Percentiles rank a stretch among this genome's conserved stretches.
phyloP scores from a whole-genome alignment of 1,284 basidiomycete species.

The Cryptococcus amylolentus region DNA sequence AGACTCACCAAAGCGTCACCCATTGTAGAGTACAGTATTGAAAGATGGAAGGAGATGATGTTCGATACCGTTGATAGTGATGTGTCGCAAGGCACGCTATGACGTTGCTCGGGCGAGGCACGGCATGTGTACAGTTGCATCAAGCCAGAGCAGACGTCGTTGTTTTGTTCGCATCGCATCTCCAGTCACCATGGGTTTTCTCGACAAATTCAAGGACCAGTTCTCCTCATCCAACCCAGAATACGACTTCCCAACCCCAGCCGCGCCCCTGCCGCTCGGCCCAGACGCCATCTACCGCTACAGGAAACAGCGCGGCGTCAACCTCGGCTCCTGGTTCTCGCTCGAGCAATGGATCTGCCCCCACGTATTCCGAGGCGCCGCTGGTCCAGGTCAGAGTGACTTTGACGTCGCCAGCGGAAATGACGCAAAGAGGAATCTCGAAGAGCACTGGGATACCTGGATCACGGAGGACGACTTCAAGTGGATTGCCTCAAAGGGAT shows the following conservation, averaged over 20 bases:
- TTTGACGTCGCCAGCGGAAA: constrained; percentile 67
- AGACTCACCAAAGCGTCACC: no score
- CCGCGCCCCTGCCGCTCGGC: constrained; percentile 23
- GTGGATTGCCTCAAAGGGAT: constrained; percentile 69
- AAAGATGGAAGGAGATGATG: no score
- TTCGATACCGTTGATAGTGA: no score
- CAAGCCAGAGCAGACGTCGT: no score
- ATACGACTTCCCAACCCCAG: constrained; percentile 9
- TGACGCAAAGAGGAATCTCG: constrained; percentile 60
- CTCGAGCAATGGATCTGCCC: constrained; percentile 68
- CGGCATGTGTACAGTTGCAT: no score
- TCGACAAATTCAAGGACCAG: constrained; percentile 42
- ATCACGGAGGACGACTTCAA: constrained; percentile 65
- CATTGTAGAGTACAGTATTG: no score
- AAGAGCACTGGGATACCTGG: constrained; percentile 79
- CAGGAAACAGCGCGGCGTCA: constrained; percentile 75
- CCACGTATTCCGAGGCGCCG: constrained; percentile 59
- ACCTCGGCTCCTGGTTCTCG: constrained; percentile 71
- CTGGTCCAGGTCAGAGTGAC: constrained; percentile 63
- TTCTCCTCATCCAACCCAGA: constrained; percentile 3
- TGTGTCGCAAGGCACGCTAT: no score
- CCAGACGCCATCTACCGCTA: constrained; percentile 56
- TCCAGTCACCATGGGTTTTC: constrained; percentile 34
- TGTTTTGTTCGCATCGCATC: no score
- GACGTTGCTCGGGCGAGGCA: no score